These are phyloP conservation scores for Vararia minispora DNA, from an alignment of 768 basidiomycete species.

Conservation along the genomic window DNA sequence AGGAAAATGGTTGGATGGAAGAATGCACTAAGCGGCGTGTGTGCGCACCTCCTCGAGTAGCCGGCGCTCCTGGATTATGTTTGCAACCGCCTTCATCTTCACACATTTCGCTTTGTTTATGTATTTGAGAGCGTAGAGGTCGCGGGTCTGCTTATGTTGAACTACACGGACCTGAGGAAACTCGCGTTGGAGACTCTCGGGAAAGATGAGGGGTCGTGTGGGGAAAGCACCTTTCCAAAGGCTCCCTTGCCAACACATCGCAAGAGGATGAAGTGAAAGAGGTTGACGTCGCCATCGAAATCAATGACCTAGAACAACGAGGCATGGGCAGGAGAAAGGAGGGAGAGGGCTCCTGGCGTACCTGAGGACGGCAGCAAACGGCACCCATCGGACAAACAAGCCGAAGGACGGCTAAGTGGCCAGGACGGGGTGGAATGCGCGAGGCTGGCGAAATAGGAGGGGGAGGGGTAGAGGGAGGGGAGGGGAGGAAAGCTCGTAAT, in stretches of 20 bases:
- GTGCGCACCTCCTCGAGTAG: conserved; percentile 81
- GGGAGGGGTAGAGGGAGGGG: conserved; percentile 7
- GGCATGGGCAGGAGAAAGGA: not conserved
- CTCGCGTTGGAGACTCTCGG: not conserved
- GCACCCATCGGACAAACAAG: conserved; percentile 66
- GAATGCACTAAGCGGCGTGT: conserved; percentile 8
- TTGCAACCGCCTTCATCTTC: conserved; percentile 96
- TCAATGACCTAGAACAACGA: conserved; percentile 61
- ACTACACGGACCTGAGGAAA: conserved; percentile 85
- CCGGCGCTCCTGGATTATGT: conserved; percentile 93
- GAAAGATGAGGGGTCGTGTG: conserved; percentile 10
- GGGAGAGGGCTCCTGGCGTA: conserved; percentile 24
- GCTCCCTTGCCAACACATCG: conserved; percentile 98
- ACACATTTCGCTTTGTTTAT: conserved; percentile 98
- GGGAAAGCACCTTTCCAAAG: conserved; percentile 76
- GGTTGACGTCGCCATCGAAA: conserved; percentile 90
- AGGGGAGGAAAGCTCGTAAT: conserved; percentile 8
- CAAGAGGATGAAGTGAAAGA: conserved; percentile 93
- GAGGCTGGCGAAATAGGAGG: conserved; percentile 5
- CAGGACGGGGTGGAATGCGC: conserved; percentile 6
- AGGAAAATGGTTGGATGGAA: conserved; percentile 12
- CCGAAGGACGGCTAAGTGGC: no score
- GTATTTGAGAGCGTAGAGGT: conserved; percentile 96
- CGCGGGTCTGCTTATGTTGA: conserved; percentile 97
- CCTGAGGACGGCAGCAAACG: conserved; percentile 76